phyloP scores from a whole-genome alignment of 2,329 filamentous ascomycete genomes.

The Pseudogymnoascus sp. region DNA sequence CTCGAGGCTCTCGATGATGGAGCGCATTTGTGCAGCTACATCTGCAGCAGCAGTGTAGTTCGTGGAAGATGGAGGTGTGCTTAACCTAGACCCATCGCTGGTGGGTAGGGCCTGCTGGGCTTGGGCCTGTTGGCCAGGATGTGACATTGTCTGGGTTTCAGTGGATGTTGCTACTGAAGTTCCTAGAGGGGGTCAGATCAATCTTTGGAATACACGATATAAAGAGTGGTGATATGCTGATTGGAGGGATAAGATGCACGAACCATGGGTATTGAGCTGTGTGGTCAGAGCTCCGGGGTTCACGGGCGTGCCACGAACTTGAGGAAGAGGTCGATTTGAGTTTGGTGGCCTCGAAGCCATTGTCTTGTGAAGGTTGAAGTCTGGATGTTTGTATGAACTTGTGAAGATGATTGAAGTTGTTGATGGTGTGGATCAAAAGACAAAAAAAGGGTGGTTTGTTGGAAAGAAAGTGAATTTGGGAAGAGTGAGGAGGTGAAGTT shows the following conservation, averaged over 20 bases:
- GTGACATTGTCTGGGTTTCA: neutral
- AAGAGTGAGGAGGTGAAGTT: neutral
- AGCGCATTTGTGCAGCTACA: neutral
- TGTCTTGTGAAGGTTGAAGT: neutral
- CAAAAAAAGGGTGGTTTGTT: neutral
- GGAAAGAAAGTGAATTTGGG: neutral
- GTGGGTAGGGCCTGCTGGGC: neutral
- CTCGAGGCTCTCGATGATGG: neutral
- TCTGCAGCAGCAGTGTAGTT: neutral
- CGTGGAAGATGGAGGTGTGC: neutral
- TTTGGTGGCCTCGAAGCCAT: neutral
- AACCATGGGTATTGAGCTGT: neutral
- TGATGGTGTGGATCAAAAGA: neutral
- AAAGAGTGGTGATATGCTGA: neutral
- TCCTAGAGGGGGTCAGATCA: neutral
- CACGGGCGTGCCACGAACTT: neutral
- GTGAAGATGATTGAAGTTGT: neutral
- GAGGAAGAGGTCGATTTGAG: slow-evolving; percentile 1
- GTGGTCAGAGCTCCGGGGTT: neutral
- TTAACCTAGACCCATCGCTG: neutral
- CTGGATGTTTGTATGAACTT: neutral
- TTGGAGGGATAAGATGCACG: neutral
- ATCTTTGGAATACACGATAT: neutral
- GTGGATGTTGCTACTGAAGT: neutral
- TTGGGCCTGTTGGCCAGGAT: neutral